phyloP scores from a whole-genome alignment of 148 eudicot genomes.

The Rhododendron henanense region DNA sequence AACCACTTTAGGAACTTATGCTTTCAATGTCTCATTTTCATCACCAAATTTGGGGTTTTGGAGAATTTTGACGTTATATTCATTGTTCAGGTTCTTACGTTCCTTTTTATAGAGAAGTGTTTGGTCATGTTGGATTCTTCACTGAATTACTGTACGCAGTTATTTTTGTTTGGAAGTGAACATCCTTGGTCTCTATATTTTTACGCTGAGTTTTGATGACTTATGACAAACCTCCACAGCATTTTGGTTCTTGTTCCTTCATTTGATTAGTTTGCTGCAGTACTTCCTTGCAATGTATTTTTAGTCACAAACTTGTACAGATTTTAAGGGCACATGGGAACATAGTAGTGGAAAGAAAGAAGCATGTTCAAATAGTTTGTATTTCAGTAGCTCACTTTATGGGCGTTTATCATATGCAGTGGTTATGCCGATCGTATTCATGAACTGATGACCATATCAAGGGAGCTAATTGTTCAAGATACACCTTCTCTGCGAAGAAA shows the following conservation, averaged over 20 bases:
- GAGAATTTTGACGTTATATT: background rate
- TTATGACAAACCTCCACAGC: background rate
- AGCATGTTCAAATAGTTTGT: background rate
- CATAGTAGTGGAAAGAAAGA: background rate
- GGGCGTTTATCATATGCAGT: conserved; percentile 39
- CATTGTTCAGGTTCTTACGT: background rate
- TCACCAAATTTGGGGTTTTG: background rate
- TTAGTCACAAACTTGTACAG: background rate
- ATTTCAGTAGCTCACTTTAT: background rate
- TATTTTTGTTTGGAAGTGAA: background rate
- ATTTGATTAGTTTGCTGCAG: conserved; percentile 4
- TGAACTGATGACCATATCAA: conserved; percentile 76
- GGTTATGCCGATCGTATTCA: conserved; percentile 99
- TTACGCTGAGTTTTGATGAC: conserved; percentile 4
- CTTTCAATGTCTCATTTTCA: background rate
- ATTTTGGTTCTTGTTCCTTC: background rate
- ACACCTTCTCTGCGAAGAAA: conserved; percentile 51
- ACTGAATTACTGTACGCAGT: background rate
- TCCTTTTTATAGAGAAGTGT: background rate
- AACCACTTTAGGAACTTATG: background rate
- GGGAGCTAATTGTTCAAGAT: conserved; percentile 68
- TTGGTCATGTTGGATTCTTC: background rate
- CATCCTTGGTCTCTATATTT: background rate
- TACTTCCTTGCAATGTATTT: background rate
- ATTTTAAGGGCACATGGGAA: background rate